These are phyloP conservation scores for Wilcoxina mikolae DNA, from an alignment of 495 filamentous ascomycete genomes.

Conservation along the genomic window DNA sequence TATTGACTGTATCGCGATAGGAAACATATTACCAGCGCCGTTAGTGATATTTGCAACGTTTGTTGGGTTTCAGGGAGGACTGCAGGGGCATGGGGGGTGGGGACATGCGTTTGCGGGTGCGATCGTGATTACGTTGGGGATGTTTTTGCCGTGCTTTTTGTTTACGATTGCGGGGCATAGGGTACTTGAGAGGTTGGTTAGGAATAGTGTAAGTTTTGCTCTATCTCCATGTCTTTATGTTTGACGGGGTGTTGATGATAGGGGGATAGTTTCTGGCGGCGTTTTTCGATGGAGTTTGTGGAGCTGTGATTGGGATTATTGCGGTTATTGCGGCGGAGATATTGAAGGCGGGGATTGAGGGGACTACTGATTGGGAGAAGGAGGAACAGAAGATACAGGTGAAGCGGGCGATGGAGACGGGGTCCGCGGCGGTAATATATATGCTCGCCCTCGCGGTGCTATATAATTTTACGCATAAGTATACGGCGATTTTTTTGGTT, in stretches of 20 bases:
- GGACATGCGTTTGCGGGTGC: slow-evolving; percentile 30
- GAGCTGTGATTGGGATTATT: slow-evolving; percentile 32
- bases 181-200: slow-evolving; percentile 29
- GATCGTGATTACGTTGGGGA: slow-evolving; percentile 30
- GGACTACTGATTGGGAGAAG: no score
- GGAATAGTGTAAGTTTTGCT: slow-evolving; percentile 27
- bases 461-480: slow-evolving; percentile 29
- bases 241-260: background rate
- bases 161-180: slow-evolving; percentile 31
- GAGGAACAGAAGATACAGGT: no score
- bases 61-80: slow-evolving; percentile 31
- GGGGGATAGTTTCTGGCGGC: slow-evolving; percentile 24
- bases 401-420: slow-evolving; percentile 1
- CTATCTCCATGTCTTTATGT: background rate
- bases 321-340: slow-evolving; percentile 28
- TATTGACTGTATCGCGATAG: slow-evolving; percentile 32
- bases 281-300: slow-evolving; percentile 32
- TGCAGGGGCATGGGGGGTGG: slow-evolving; percentile 14
- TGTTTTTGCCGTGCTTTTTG: slow-evolving; percentile 32
- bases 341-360: slow-evolving; percentile 19
- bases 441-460: slow-evolving; percentile 22
- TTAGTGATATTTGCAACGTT: slow-evolving; percentile 33
- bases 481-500: slow-evolving; percentile 20
- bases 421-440: slow-evolving; percentile 22
- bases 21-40: slow-evolving; percentile 31